Evolutionary conservation across 139 green algal genomes (phyloP), one percentile per base, ranked within the genome.

Genomic region (Chlorella sp.): DNA sequence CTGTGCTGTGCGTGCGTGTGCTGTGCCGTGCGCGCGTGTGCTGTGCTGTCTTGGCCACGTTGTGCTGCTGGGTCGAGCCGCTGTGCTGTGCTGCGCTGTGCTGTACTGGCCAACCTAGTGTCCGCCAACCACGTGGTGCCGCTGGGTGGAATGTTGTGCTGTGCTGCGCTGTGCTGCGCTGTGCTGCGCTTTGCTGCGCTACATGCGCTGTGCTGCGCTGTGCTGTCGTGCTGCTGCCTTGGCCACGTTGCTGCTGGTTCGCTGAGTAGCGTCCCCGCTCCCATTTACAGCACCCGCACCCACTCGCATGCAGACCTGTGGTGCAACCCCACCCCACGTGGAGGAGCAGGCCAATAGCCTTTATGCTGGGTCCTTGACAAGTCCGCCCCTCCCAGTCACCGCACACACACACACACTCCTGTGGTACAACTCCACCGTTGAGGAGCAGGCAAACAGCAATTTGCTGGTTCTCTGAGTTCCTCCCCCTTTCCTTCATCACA

Each of bases 271-370:
- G n/a, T n/a, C n/a, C n/a, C n/a, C n/a, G n/a, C n/a, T n/a, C n/a
- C n/a, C n/a, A n/a, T n/a, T n/a, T n/a, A n/a, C n/a, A n/a, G n/a
- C n/a, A n/a, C n/a, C n/a, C n/a, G n/a, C n/a, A n/a, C n/a, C n/a
- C 21, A 9, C 57, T n/a, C n/a, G n/a, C n/a, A 81, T 91, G 37
- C 90, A 88, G 95, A 98, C 89, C 91, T 97, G 42, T 99, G 97
- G 97, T 98, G 94, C 94, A 96, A 95, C 77, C 93, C 92, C 34
- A 92, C 89, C 28, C n/a, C n/a, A n/a, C n/a, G 93, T 95, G 42
- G 95, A 97, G 88, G 95, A 97, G 68, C 96, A 98, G 94, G 97
- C 97, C 88, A 98, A n/a, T n/a, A n/a, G n/a, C n/a, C n/a, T n/a
- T n/a, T n/a, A n/a, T n/a, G n/a, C n/a, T n/a, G n/a, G n/a, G n/a